Evolutionary conservation across 306 rosid genomes (phyloP), one percentile per base, ranked within the genome.

Genomic region (Prunus armeniaca): DNA sequence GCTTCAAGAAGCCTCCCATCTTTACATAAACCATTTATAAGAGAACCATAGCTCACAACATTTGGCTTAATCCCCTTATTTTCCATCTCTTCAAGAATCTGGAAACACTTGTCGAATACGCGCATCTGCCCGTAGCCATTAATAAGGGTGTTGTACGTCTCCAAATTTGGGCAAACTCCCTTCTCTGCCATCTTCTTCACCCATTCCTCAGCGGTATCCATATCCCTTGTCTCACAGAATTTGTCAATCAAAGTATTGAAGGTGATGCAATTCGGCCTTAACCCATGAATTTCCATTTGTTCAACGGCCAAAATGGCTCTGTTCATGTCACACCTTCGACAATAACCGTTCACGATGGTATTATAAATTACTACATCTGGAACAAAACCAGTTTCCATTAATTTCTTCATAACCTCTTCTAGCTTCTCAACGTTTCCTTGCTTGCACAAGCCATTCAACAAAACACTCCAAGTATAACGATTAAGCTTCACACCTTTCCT

Each of bases 61-160:
- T 88, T 91, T 75, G 98, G 93, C 78, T 83, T 84, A 61, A 86
- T 82, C 80, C 91, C 96, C 64, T 34, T 70, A 46, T 75, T 77
- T 75, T 93, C 98, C 88, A 93, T 93, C 77, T 89, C 93, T 79
- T 91, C 90, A 27, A 93, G 86, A 79, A 89, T 84, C 81, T 84
- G 82, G 2, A 88, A 91, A 86, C 97, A 91, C 82, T 78, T 88
- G 10, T 78, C 84, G 25, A 89, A 89, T 58, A 76, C 60, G 17
- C 76, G 4, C 73, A 47, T 63, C 77, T 50, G 82, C 62, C 96
- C 98, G 25, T 89, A 89, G 63, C 98, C 89, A 65, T 87, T 76
- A 34, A 93, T 86, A 70, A 91, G 84, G 57, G 75, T 67, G 82
- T 89, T 89, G 74, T 86, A 91, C 1, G 90, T 88, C 77, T 81